Evolutionary conservation across 2,329 filamentous ascomycete species (phyloP).

Genomic region (Fusarium hainanense): DNA sequence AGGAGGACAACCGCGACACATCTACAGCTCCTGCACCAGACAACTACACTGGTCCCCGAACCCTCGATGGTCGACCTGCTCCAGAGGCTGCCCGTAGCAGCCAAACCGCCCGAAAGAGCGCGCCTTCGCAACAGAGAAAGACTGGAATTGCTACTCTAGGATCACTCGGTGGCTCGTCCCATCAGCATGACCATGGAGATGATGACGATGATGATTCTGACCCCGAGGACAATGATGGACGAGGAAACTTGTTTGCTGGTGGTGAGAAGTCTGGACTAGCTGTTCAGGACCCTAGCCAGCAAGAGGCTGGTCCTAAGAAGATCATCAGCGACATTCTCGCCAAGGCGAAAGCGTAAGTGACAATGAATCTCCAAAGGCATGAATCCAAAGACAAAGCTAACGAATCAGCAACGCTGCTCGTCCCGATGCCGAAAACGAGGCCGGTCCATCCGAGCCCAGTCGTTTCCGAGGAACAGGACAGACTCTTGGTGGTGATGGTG

Average conservation of each 20-base stretch:
- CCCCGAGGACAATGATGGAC: slow-evolving; percentile 67
- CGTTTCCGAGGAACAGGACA: slow-evolving; percentile 77
- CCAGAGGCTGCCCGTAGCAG: slow-evolving; percentile 52
- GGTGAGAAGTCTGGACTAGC: slow-evolving; percentile 84
- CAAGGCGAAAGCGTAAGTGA: slow-evolving; percentile 69
- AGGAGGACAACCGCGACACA: slow-evolving; percentile 62
- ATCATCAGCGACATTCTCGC: slow-evolving; percentile 73
- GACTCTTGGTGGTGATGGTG: slow-evolving; percentile 82
- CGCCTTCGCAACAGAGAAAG: slow-evolving; percentile 59
- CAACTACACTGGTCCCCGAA: slow-evolving; percentile 70
- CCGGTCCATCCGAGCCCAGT: slow-evolving; percentile 61
- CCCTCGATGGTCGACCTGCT: slow-evolving; percentile 71
- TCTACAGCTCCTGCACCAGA: slow-evolving; percentile 55
- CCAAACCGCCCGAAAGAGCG: slow-evolving; percentile 51
- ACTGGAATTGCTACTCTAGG: slow-evolving; percentile 71
- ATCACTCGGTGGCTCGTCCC: slow-evolving; percentile 61
- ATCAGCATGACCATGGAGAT: slow-evolving; percentile 66
- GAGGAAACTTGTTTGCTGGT: slow-evolving; percentile 80
- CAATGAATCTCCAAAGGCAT: neutral
- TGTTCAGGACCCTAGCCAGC: slow-evolving; percentile 69
- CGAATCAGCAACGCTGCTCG: slow-evolving; percentile 68
- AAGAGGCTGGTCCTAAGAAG: slow-evolving; percentile 62
- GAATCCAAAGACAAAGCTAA: slow-evolving; percentile 17
- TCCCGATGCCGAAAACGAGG: slow-evolving; percentile 61
- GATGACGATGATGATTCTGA: slow-evolving; percentile 69